Evolutionary conservation across 2,329 filamentous ascomycete species (phyloP), one percentile per base, ranked within the genome.

Genomic region (Tolypocladium nubicola): DNA sequence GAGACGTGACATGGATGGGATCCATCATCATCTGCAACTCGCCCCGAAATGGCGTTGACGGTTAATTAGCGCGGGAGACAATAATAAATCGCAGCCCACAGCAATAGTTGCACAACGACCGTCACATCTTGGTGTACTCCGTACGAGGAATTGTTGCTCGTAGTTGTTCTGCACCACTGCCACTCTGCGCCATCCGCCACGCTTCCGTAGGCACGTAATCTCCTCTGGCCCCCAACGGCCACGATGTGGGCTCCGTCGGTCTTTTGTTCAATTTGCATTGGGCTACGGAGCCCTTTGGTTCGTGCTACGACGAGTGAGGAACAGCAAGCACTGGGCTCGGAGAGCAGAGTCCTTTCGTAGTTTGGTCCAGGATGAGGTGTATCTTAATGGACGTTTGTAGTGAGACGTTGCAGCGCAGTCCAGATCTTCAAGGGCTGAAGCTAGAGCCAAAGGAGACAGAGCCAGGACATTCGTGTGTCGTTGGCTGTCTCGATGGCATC

Each of bases 361-460:
- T 21, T 50, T 50, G 47, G 45, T 4, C 11, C 37, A 40, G 47
- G 16, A 35, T 50, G 38, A 43, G 55, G 56, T 55, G 53, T 55
- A 38, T 37, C 10, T 11, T 30, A 26, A 30, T 30, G 50, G 50
- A 53, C 52, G 38, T 53, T 47, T 56, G 57, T 53, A 23, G 54
- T 56, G 53, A 53, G 53, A 58, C 57, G 57, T 58, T 58, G 57
- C 57, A 58, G 53, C 57, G 57, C 57, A 55, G 53, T 26, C 33
- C 57, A 40, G 57, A 37, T 58, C 53, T 53, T 49, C 53, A 49
- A 52, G 39, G 56, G 14, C 53, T 53, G 53, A 53, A 47, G 45
- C 45, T 47, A 47, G 45, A 30, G 53, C 52, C 23, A 41, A 53
- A 53, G 23, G 23, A 53, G 45, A 10, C 45, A 14, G 45, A 30